These are phyloP conservation scores for Chalciporus pseudorubinellus DNA, from an alignment of 768 basidiomycete genomes.

Conservation along the genomic window DNA sequence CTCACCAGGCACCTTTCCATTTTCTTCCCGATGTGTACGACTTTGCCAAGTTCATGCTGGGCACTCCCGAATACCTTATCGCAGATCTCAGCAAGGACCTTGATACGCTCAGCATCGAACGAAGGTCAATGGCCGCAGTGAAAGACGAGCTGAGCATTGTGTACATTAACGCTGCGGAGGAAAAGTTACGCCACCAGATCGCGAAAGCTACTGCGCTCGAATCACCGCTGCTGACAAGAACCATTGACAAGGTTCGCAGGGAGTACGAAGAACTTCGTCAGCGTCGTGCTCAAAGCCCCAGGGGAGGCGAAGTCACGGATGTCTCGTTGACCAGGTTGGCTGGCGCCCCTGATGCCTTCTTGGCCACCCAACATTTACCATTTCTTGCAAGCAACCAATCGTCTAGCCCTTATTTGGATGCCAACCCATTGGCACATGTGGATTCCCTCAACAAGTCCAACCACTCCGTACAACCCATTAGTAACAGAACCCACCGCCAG, in stretches of 20 bases:
- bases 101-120: slow-evolving; percentile 69
- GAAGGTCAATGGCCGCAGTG: slow-evolving; percentile 58
- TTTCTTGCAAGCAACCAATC: slow-evolving; percentile 10
- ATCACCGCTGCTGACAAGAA: slow-evolving; percentile 57
- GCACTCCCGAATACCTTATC: slow-evolving; percentile 82
- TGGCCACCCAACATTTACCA: slow-evolving; percentile 41
- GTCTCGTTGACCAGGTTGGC: slow-evolving; percentile 11
- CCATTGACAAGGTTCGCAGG: slow-evolving; percentile 61
- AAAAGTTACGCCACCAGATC: slow-evolving; percentile 76
- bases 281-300: slow-evolving; percentile 23
- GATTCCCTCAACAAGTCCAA: slow-evolving; percentile 4
- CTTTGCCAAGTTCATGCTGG: slow-evolving; percentile 95
- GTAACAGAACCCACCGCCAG: slow-evolving; percentile 50
- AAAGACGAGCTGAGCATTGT: slow-evolving; percentile 73
- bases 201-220: slow-evolving; percentile 77
- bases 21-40: slow-evolving; percentile 89
- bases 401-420: not conserved
- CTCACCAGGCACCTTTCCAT: slow-evolving; percentile 92
- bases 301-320: slow-evolving; percentile 24
- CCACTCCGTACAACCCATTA: slow-evolving; percentile 7
- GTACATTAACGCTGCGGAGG: slow-evolving; percentile 79
- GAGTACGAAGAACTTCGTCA: slow-evolving; percentile 55
- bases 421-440: not conserved
- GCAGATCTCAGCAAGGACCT: slow-evolving; percentile 71
- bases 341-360: slow-evolving; percentile 60